Evolutionary conservation across 371 early-diverging fungal genomes (phyloP), one percentile per base, ranked within the genome.

Genomic region (Rhizopus sp.): DNA sequence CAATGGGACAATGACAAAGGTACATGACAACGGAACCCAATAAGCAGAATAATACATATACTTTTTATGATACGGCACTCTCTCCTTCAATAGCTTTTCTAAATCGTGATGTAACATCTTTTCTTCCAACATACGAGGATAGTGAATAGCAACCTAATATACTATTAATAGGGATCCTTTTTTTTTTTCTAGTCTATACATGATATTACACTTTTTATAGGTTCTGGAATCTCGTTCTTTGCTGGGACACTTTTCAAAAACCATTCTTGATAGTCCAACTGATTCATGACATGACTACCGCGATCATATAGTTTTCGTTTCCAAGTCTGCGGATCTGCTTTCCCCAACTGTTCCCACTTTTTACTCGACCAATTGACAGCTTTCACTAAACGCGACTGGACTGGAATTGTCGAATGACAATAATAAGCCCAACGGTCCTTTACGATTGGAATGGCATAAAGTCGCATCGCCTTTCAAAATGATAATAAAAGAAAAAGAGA

Each of bases 161-260:
- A 12, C 23, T 45, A 30, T 46, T 16, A 40, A 34, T 8, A 38
- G 30, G 9, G 58, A 44, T 57, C 3, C 0, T 42, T 49, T 51
- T 13, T 29, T 16, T 40, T 39, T 42, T 9, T 59, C 42, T 41
- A 4, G 33, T 29, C 6, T 30, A 16, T 32, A 38, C 55, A 3
- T 44, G 23, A 23, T 45, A 53, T 53, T 73, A 84, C 83, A 72
- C 64, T 70, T 41, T 72, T 73, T 12, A 70, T 51, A 31, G 68
- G 64, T 50, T 66, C 60, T 53, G 68, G 58, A 4, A 71, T 42
- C 38, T 83, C 83, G 53, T 79, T 78, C 41, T 78, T 78, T 10
- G 68, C 59, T 4, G 92, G 92, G 2, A 93, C 76, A 37, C 78
- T 83, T 62, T 91, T 93, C 54, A 93, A 71, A 63, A 91, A 91